Evolutionary conservation across 768 basidiomycete species (phyloP).

Genomic region (Royoungia palumana): DNA sequence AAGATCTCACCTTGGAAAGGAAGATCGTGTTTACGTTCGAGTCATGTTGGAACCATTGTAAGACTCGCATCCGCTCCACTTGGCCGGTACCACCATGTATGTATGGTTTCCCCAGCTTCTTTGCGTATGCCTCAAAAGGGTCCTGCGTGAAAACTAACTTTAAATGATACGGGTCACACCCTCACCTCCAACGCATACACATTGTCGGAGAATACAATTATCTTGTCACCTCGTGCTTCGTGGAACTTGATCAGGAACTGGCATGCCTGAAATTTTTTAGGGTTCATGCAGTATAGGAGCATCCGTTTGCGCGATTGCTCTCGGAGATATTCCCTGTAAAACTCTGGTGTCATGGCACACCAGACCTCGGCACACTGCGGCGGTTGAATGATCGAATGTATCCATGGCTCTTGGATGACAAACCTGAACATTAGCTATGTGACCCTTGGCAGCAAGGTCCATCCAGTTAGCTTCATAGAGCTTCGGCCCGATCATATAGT

Average conservation of each 20-base stretch:
- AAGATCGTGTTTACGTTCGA: slow-evolving; percentile 97
- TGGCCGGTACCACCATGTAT: slow-evolving; percentile 97
- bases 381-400: slow-evolving; percentile 2
- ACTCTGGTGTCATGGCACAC: slow-evolving; percentile 99
- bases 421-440: slow-evolving; percentile 99
- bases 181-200: slow-evolving; percentile 92
- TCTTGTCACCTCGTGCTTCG: slow-evolving; percentile 96
- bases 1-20: slow-evolving; percentile 76
- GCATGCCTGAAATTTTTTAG: slow-evolving; percentile 98
- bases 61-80: slow-evolving; percentile 90
- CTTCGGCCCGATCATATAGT: slow-evolving; percentile 99
- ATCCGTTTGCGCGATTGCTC: slow-evolving; percentile 92
- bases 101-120: slow-evolving; percentile 88
- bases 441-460: slow-evolving; percentile 98
- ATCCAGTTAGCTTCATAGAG: slow-evolving; percentile 99
- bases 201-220: slow-evolving; percentile 99
- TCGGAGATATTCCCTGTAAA: slow-evolving; percentile 94
- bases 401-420: slow-evolving; percentile 16
- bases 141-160: slow-evolving; percentile 1
- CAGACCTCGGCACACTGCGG: slow-evolving; percentile 96
- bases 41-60: slow-evolving; percentile 94
- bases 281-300: slow-evolving; percentile 99
- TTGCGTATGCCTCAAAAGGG: slow-evolving; percentile 74
- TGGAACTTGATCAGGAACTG: slow-evolving; percentile 99
- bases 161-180: background rate